phyloP scores from a whole-genome alignment of 768 basidiomycete species.

The Gymnopilus junonius region DNA sequence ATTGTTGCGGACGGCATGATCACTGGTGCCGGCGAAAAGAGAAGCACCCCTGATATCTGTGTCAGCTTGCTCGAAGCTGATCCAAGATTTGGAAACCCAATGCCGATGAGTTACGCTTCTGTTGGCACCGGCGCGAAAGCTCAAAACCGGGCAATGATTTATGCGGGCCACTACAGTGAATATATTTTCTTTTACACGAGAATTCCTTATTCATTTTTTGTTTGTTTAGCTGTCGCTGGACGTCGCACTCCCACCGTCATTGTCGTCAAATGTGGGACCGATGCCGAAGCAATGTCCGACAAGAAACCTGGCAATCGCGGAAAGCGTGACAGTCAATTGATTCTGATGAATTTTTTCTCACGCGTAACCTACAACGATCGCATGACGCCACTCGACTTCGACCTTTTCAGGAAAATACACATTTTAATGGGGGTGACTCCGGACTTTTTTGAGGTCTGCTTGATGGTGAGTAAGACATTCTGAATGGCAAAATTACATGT shows the following conservation, averaged over 20 bases:
- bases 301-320: conserved; percentile 98
- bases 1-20: conserved; percentile 99
- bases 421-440: conserved; percentile 98
- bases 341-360: conserved; percentile 99
- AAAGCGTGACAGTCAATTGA: conserved; percentile 97
- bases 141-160: conserved; percentile 96
- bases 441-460: conserved; percentile 95
- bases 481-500: not conserved
- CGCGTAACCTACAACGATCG: conserved; percentile 99
- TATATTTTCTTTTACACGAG: conserved; percentile 20
- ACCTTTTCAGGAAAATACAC: conserved; percentile 96
- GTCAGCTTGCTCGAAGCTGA: conserved; percentile 91
- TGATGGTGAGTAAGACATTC: conserved; percentile 75
- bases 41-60: conserved; percentile 95
- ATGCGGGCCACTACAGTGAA: conserved; percentile 99
- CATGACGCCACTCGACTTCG: conserved; percentile 97
- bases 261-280: conserved; percentile 95
- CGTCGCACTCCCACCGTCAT: conserved; percentile 93
- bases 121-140: conserved; percentile 90
- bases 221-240: conserved; percentile 68
- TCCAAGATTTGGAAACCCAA: conserved; percentile 93
- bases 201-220: conserved; percentile 9
- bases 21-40: conserved; percentile 95
- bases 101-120: conserved; percentile 91
- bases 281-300: conserved; percentile 77